A percentile compares a stretch with the other conserved stretches of the same genome.
Evolutionary conservation across 2,329 filamentous ascomycete species (phyloP).

Genomic region (Ophiostoma australiae): DNA sequence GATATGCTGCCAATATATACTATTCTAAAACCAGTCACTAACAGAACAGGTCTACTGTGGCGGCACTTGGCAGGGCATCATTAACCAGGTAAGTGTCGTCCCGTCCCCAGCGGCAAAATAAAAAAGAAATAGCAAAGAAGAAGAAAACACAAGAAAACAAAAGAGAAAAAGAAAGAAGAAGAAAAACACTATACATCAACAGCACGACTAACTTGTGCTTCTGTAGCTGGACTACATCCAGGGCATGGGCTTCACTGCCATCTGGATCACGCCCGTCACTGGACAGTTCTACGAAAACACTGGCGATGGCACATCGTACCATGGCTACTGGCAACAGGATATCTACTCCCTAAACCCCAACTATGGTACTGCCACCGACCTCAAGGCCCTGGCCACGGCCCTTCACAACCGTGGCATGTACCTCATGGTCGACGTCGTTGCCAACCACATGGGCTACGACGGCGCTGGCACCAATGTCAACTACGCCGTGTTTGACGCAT

Average conservation of each 20-base stretch:
- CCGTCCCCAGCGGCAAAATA: too few relatives aligned
- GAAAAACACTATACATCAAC: too few relatives aligned
- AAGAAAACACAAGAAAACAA: too few relatives aligned
- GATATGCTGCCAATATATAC: not conserved
- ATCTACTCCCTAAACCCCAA: conserved; percentile 46
- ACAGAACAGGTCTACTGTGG: conserved; percentile 47
- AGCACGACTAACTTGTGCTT: not conserved
- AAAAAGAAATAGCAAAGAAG: too few relatives aligned
- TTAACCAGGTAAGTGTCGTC: conserved; percentile 38
- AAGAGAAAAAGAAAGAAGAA: too few relatives aligned
- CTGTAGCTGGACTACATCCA: conserved; percentile 55
- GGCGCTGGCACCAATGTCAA: conserved; percentile 35
- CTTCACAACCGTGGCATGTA: conserved; percentile 35
- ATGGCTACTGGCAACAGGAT: conserved; percentile 53
- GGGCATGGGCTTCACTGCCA: conserved; percentile 54
- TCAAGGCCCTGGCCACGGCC: conserved; percentile 50
- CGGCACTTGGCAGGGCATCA: conserved; percentile 55
- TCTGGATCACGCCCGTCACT: conserved; percentile 57
- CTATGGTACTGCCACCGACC: conserved; percentile 55
- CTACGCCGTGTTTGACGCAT: conserved; percentile 39
- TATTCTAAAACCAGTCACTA: not conserved
- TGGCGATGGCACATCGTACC: conserved; percentile 38
- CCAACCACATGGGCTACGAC: conserved; percentile 50
- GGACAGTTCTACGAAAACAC: conserved; percentile 37
- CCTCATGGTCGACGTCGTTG: conserved; percentile 48